Evolutionary conservation across 257 asterid species (phyloP), one percentile per base, ranked within the genome.

Genomic region (Fraxinus anomala): DNA sequence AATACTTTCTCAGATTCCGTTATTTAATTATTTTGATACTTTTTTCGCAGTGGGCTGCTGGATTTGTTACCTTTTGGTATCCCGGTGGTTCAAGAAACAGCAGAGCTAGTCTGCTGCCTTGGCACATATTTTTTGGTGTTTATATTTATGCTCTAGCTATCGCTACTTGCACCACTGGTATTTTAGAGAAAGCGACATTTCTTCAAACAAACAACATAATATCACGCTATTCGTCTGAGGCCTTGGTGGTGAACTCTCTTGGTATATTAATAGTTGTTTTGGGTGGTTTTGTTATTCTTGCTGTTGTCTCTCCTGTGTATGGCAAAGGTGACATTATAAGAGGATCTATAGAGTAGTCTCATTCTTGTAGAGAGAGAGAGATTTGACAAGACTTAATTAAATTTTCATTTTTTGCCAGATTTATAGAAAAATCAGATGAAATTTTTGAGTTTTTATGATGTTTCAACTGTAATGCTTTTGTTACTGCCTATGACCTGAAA

Each of bases 261-360:
- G 99, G 98, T 23, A 56, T 92, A 69, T 76, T 93, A 86, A 79
- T 84, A 44, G 83, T 90, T 69, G 86, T 86, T 68, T 89, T 91
- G 89, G 95, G 96, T 72, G 98, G 97, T 37, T 85, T 95, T 51
- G 96, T 91, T 78, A 73, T 90, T 81, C 98, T 95, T 59, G 99
- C 96, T 11, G 81, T 87, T 37, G 84, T 88, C 51, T 81, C 96
- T 66, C 96, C 92, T 2, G 80, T 82, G 21, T 77, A 84, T 56
- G 90, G 89, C 10, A 87, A 77, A 74, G 87, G 81, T 24, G 89
- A 89, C 28, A 44, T 63, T 69, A 75, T 80, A 5, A 76, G 80
- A 78, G 92, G 68, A 65, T 63, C 86, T 24, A 66, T 61, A 42
- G 91, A 80, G 68, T 86, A 82, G 80, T 74, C 0, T 56, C 28